These are phyloP conservation scores for Hymenoscyphus scutula DNA, from an alignment of 2,329 filamentous ascomycete species.

Conservation along the genomic window DNA sequence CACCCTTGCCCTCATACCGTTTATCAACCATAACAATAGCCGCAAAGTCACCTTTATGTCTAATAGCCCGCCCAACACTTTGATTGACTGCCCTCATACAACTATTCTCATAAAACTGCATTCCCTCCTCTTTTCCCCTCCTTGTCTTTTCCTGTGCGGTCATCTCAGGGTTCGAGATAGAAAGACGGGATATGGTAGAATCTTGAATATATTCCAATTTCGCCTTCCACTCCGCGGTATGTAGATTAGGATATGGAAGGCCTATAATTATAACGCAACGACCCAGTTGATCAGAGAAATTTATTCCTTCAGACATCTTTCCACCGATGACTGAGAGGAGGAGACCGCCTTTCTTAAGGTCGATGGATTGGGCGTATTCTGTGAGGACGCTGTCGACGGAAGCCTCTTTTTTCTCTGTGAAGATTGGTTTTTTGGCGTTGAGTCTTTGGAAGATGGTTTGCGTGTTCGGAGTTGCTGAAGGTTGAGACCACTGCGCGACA, in stretches of 20 bases:
- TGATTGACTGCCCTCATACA: constrained; percentile 98
- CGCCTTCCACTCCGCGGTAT: constrained; percentile 88
- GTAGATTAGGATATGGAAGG: constrained; percentile 86
- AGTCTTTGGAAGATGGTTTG: constrained; percentile 59
- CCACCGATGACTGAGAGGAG: constrained; percentile 90
- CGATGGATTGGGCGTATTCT: constrained; percentile 70
- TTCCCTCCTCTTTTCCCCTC: constrained; percentile 54
- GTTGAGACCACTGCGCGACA: constrained; percentile 57
- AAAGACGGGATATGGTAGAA: constrained; percentile 45
- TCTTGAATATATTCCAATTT: constrained; percentile 83
- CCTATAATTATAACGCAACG: constrained; percentile 90
- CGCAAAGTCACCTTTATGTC: constrained; percentile 85
- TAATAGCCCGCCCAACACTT: constrained; percentile 87
- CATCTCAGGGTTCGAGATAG: constrained; percentile 4
- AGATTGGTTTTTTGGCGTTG: constrained; percentile 57
- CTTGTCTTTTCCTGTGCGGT: constrained; percentile 40
- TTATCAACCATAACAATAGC: constrained; percentile 82
- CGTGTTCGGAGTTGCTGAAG: constrained; percentile 10
- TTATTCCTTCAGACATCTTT: constrained; percentile 95
- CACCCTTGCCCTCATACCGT: constrained; percentile 71
- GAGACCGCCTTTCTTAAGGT: constrained; percentile 63
- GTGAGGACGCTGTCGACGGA: constrained; percentile 63
- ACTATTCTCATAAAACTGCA: constrained; percentile 88
- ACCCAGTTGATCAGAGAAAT: constrained; percentile 89
- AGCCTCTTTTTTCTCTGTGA: constrained; percentile 55